Evolutionary conservation across 192 early-diverging fungal species (phyloP), one percentile per base, ranked within the genome.

Genomic region (Podila epigama): DNA sequence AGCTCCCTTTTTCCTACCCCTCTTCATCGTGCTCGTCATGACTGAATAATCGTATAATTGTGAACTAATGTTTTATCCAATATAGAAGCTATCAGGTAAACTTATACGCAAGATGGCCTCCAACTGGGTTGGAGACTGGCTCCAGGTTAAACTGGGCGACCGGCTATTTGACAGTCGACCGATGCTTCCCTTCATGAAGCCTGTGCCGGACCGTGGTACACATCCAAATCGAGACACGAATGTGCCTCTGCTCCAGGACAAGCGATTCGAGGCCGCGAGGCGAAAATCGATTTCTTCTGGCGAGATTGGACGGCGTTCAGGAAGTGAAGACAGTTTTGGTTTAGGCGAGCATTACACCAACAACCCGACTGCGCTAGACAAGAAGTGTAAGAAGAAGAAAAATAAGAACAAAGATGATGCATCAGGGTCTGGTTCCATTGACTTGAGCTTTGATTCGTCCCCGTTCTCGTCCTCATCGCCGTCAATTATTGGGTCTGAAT

Each of bases 241-340:
- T 2, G 50, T 77, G 8, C 66, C 66, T 1, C 22, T 77, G 2
- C 34, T 41, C 3, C 12, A 68, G 18, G 73, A 77, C 34, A 77
- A 64, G 37, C 66, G 73, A 8, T 77, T 63, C 50, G 73, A 63
- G 8, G 3, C 58, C 0, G 73, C 73, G 0, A 28, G 73, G 16
- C 52, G 73, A 7, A 77, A 77, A 48, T 77, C 73, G 0, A 42
- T 77, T 20, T 68, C 73, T 6, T 68, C 73, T 1, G 73, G 65
- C 35, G 36, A 61, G 9, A 28, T 32, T 20, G 48, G 31, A 59
- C 35, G 40, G 41, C 42, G 11, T 22, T 48, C 44, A 15, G n/a
- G n/a, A n/a, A 51, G 33, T 10, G 50, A 51, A 22, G 34, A 20
- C 29, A 29, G 41, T 18, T 37, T n/a, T 35, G 64, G 5, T 34